A percentile compares a stretch with the other conserved stretches of the same genome.
These are phyloP conservation scores for Diversispora epigaea DNA, from an alignment of 192 early-diverging fungal genomes.

Conservation along the genomic window DNA sequence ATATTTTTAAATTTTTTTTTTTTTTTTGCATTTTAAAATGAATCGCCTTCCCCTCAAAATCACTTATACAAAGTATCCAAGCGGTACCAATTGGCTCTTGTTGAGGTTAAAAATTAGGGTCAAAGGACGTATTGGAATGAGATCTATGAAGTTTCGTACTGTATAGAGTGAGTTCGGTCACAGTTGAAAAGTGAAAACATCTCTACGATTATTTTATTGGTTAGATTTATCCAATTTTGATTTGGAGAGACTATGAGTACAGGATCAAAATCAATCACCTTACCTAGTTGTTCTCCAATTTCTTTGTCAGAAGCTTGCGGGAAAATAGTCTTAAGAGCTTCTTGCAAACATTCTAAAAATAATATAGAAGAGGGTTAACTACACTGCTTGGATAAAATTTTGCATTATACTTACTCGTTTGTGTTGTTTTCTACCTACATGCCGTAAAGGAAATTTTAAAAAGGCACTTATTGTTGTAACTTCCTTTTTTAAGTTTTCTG, in stretches of 20 bases:
- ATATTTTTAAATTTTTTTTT: too few relatives aligned
- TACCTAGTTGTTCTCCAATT: constrained; percentile 16
- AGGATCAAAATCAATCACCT: constrained; percentile 3
- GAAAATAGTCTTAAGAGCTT: constrained; percentile 15
- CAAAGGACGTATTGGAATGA: background rate
- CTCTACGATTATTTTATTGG: too few relatives aligned
- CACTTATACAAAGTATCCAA: constrained; percentile 6
- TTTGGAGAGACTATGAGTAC: constrained; percentile 6
- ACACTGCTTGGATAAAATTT: constrained; percentile 14
- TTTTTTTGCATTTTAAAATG: background rate
- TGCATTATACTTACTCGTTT: background rate
- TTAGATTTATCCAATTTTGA: background rate
- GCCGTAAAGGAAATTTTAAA: too few relatives aligned
- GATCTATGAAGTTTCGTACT: too few relatives aligned
- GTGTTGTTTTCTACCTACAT: background rate
- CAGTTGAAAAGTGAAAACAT: too few relatives aligned
- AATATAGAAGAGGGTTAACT: constrained; percentile 11
- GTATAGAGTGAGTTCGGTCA: too few relatives aligned
- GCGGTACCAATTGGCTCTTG: constrained; percentile 6
- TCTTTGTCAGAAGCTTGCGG: constrained; percentile 20
- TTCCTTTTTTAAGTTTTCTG: too few relatives aligned
- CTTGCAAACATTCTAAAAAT: background rate
- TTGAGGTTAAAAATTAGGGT: background rate
- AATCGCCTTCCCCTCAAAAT: constrained; percentile 5
- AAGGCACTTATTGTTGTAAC: too few relatives aligned